Conservation (phyloP, 2,329 filamentous ascomycete species). For the Colletotrichum noveboracense region DNA sequence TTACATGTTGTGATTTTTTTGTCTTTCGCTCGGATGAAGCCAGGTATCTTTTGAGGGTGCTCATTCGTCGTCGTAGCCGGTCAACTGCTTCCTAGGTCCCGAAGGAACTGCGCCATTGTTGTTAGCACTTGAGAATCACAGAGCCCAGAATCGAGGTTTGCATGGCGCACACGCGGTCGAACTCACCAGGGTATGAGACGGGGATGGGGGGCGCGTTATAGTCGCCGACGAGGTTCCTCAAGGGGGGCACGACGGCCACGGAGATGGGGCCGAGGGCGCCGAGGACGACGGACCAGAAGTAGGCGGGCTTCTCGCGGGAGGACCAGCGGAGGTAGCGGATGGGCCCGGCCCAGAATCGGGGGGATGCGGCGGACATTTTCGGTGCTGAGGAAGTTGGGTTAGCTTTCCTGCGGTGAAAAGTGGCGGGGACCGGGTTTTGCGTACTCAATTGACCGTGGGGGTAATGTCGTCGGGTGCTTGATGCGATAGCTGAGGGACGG, state of each 20-base stretch:
- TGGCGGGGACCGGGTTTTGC: background rate
- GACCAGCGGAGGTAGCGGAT: slow-evolving; percentile 89
- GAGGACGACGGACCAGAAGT: slow-evolving; percentile 85
- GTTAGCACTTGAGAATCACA: background rate
- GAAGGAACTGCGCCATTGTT: slow-evolving; percentile 52
- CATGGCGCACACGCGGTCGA: background rate
- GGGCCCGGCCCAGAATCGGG: slow-evolving; percentile 84
- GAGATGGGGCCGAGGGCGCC: slow-evolving; percentile 75
- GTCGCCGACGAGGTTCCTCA: slow-evolving; percentile 77
- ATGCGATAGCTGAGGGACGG: background rate
- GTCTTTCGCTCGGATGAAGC: background rate
- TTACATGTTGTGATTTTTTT: slow-evolving; percentile 21
- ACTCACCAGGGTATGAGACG: slow-evolving; percentile 90
- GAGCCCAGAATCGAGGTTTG: background rate
- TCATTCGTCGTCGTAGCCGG: slow-evolving; percentile 64
- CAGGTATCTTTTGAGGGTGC: background rate
- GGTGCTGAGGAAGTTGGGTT: background rate
- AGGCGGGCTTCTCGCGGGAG: slow-evolving; percentile 84
- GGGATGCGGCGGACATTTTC: slow-evolving; percentile 65
- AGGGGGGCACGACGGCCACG: slow-evolving; percentile 74
- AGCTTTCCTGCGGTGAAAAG: background rate
- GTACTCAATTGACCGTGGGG: slow-evolving; percentile 40
- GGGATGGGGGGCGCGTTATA: slow-evolving; percentile 75
- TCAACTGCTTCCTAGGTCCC: slow-evolving; percentile 63
- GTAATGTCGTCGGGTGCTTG: slow-evolving; percentile 20